These are phyloP conservation scores for Caryopteris hybrid DNA, from an alignment of 305 asterid genomes.

Conservation along the genomic window DNA sequence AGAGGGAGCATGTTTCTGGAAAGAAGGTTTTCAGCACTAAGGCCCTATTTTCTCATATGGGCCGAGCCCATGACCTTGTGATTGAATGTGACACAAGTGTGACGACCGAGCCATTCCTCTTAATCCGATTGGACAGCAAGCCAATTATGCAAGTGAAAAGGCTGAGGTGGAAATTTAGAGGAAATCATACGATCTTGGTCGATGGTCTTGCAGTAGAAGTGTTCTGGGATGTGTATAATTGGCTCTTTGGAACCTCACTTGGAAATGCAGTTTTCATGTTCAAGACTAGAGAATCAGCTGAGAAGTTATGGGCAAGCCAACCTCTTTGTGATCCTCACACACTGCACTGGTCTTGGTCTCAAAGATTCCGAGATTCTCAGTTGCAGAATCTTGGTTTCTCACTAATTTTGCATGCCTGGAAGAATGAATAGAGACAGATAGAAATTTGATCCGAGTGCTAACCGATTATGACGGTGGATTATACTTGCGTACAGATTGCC, in stretches of 20 bases:
- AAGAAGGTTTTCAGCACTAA: constrained; percentile 48
- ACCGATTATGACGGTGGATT: constrained; percentile 30
- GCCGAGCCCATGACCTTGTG: constrained; percentile 41
- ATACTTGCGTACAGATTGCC: constrained; percentile 33
- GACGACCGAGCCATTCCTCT: constrained; percentile 42
- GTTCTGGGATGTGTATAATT: constrained; percentile 68
- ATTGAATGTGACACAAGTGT: constrained; percentile 58
- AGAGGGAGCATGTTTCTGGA: constrained; percentile 57
- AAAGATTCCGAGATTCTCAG: constrained; percentile 46
- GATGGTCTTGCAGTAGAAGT: constrained; percentile 61
- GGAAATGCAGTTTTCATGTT: constrained; percentile 72
- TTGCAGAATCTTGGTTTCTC: constrained; percentile 51
- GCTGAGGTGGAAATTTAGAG: constrained; percentile 65
- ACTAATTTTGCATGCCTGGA: constrained; percentile 59
- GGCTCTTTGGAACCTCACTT: constrained; percentile 51
- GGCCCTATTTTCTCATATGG: constrained; percentile 45
- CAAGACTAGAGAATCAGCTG: constrained; percentile 48
- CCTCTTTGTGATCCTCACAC: constrained; percentile 42
- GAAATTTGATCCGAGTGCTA: constrained; percentile 34
- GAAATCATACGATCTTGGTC: constrained; percentile 49
- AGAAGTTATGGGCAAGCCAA: constrained; percentile 57
- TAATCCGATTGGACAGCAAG: constrained; percentile 48
- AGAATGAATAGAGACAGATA: constrained; percentile 45
- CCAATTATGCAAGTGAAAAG: constrained; percentile 61
- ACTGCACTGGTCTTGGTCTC: constrained; percentile 57